Conservation (phyloP, 768 basidiomycete genomes). For the Rhodotorula taiwanensis region DNA sequence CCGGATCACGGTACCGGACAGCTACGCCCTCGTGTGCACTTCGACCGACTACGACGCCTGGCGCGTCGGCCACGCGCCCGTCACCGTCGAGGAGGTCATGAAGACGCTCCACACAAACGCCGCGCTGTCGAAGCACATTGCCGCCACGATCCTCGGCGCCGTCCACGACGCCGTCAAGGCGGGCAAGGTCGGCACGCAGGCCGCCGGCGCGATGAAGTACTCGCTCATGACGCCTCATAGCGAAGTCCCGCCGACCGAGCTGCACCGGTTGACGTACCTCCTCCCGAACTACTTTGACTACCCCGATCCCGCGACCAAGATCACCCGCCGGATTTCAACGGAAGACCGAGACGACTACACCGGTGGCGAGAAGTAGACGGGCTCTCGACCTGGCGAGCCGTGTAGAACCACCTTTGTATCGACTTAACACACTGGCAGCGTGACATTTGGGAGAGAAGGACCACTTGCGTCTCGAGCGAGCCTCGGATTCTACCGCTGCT, state of each 20-base stretch:
- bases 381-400: not conserved
- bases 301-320: slow-evolving; percentile 15
- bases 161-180: slow-evolving; percentile 54
- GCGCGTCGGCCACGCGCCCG: slow-evolving; percentile 69
- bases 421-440: no score
- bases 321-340: not conserved
- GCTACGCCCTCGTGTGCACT: slow-evolving; percentile 77
- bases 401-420: no score
- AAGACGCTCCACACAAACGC: slow-evolving; percentile 82
- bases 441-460: no score
- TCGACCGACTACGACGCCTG: slow-evolving; percentile 92
- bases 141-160: slow-evolving; percentile 45
- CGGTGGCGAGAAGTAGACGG: not conserved
- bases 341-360: slow-evolving; percentile 1
- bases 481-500: no score
- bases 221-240: slow-evolving; percentile 68
- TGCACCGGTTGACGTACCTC: slow-evolving; percentile 64
- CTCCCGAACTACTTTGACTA: slow-evolving; percentile 65
- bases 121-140: slow-evolving; percentile 63
- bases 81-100: slow-evolving; percentile 85
- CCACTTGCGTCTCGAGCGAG: no score
- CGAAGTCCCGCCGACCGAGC: slow-evolving; percentile 54
- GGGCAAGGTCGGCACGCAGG: slow-evolving; percentile 58
- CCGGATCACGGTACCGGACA: slow-evolving; percentile 43
- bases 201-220: slow-evolving; percentile 73